Evolutionary conservation across 495 filamentous ascomycete genomes (phyloP), one percentile per base, ranked within the genome.

Genomic region (Amphirosellinia nigrospora): DNA sequence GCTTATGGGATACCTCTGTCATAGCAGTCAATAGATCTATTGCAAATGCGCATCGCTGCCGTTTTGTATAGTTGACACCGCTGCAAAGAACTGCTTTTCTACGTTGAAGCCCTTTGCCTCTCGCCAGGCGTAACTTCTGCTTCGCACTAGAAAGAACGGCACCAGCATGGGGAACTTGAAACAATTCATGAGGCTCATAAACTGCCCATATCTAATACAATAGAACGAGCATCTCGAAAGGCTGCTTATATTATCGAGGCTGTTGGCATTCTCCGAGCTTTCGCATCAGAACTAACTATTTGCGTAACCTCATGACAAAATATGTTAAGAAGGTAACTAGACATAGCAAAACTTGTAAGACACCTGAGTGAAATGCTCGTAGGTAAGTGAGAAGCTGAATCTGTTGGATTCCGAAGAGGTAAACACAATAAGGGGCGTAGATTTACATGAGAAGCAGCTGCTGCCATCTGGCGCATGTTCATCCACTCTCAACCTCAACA

Each of bases 11-110:
- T 64, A 38, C 21, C 26, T 26, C 26, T 70, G 50, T 60, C 38
- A n/a, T 70, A 70, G 59, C 59, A 64, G 23, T 48, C 48, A 64
- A 58, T 70, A 69, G 26, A 69, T 30, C 32, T 53, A 53, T 69
- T 50, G 66, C 32, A 26, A 48, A 43, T 52, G 46, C 58, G 23
- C 21, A 19, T 50, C 43, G 38, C 38, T 60, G 68, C 10, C 5
- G 48, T 38, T 32, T 62, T 34, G 45, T 36, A 15, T n/a, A 16
- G 39, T 53, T 56, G 26, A 56, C 58, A 36, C n/a, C 28, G 60
- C 41, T n/a, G 28, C 34, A 43, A 36, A 62, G 32, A 53, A 38
- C 1, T 32, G 3, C 16, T 10, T 21, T 7, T 11, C 55, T 9
- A 21, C 1, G 34, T 66, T 56, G 21, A 16, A 55, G 63, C 28